Conservation (phyloP, 2,329 filamentous ascomycete species). For the Paraphaeosphaeria minitans region DNA sequence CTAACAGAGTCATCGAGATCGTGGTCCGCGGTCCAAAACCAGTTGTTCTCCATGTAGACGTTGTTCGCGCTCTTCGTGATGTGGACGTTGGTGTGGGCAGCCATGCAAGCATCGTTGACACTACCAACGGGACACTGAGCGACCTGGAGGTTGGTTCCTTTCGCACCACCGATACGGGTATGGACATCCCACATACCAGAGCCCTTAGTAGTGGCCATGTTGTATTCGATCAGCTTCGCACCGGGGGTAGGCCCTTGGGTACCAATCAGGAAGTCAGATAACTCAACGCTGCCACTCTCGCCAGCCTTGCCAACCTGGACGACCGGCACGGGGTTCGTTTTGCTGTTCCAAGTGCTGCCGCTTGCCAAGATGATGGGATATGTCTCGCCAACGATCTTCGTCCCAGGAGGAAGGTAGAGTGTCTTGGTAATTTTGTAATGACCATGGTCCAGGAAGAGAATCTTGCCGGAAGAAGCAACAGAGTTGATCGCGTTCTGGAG, state of each 20-base stretch:
- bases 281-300: slow-evolving; percentile 70
- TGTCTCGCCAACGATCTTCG: slow-evolving; percentile 83
- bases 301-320: slow-evolving; percentile 69
- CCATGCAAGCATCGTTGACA: slow-evolving; percentile 69
- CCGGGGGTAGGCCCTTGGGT: slow-evolving; percentile 72
- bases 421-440: slow-evolving; percentile 64
- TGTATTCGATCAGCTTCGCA: slow-evolving; percentile 75
- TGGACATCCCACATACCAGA: slow-evolving; percentile 87
- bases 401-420: slow-evolving; percentile 66
- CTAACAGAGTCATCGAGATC: slow-evolving; percentile 79
- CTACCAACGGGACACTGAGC: slow-evolving; percentile 74
- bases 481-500: slow-evolving; percentile 76
- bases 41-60: slow-evolving; percentile 85
- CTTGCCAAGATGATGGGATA: slow-evolving; percentile 85
- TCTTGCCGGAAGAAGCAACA: slow-evolving; percentile 59
- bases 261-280: slow-evolving; percentile 74
- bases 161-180: slow-evolving; percentile 80
- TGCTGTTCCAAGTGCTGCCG: slow-evolving; percentile 60
- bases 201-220: slow-evolving; percentile 56
- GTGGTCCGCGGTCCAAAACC: slow-evolving; percentile 91
- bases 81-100: slow-evolving; percentile 64
- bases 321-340: slow-evolving; percentile 64
- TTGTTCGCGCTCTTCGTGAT: slow-evolving; percentile 60
- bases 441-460: slow-evolving; percentile 65
- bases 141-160: slow-evolving; percentile 78